These are phyloP conservation scores for Fusarium tjaetaba DNA, from an alignment of 2,329 filamentous ascomycete genomes.

Conservation along the genomic window DNA sequence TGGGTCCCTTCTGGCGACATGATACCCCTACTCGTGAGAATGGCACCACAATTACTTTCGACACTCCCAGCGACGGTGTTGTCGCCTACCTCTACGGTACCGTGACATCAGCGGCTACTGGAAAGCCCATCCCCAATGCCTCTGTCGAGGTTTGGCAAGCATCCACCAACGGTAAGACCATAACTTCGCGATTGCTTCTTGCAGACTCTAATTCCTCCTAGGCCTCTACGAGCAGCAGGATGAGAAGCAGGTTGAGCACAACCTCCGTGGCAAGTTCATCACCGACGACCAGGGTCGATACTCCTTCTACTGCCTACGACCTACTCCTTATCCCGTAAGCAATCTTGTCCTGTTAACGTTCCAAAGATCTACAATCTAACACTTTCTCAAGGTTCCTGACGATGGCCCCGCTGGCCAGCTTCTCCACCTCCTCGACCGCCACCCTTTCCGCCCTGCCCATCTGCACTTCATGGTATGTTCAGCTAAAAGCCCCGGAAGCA, in stretches of 20 bases:
- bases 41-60: slow-evolving; percentile 71
- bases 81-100: slow-evolving; percentile 72
- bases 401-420: slow-evolving; percentile 65
- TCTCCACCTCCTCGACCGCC: slow-evolving; percentile 63
- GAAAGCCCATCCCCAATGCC: slow-evolving; percentile 71
- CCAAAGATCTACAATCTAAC: background rate
- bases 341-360: background rate
- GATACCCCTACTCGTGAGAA: slow-evolving; percentile 76
- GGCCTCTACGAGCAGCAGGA: slow-evolving; percentile 78
- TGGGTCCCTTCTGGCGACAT: slow-evolving; percentile 85
- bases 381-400: slow-evolving; percentile 46
- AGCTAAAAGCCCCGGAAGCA: accelerated
- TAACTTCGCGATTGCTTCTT: background rate
- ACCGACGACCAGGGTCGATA: slow-evolving; percentile 74
- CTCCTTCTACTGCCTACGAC: slow-evolving; percentile 68
- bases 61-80: slow-evolving; percentile 60
- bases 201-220: background rate
- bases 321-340: slow-evolving; percentile 63
- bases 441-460: slow-evolving; percentile 67
- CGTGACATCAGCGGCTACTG: slow-evolving; percentile 65
- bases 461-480: slow-evolving; percentile 65
- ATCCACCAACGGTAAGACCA: slow-evolving; percentile 69
- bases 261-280: slow-evolving; percentile 76
- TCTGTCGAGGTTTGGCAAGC: slow-evolving; percentile 84
- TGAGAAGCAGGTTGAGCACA: slow-evolving; percentile 73